phyloP scores from a whole-genome alignment of 345 rosid species.

The Gossypium sturtianum region DNA sequence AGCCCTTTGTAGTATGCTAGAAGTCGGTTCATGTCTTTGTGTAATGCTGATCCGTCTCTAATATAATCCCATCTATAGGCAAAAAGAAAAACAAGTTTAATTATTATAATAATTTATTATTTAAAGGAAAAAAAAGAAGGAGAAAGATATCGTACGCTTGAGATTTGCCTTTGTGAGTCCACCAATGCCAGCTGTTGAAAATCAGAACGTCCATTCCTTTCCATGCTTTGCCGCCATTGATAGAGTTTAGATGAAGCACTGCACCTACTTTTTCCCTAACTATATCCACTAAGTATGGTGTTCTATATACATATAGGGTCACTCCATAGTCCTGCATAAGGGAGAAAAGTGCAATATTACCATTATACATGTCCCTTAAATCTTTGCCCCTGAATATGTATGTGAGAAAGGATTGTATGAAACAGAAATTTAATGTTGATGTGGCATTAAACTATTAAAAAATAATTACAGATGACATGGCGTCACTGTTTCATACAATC shows the following conservation, averaged over 20 bases:
- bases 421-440: accelerated
- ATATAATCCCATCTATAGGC: conserved; percentile 75
- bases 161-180: conserved; percentile 71
- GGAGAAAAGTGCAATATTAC: too few species aligned
- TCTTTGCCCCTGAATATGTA: too few species aligned
- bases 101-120: background rate
- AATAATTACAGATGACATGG: accelerated
- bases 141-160: conserved; percentile 39
- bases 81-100: background rate
- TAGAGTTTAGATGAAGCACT: conserved; percentile 58
- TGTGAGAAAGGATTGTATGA: too few species aligned
- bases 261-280: conserved; percentile 47
- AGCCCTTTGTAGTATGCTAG: conserved; percentile 65
- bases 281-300: conserved; percentile 83
- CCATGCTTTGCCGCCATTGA: conserved; percentile 65
- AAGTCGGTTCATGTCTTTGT: conserved; percentile 68
- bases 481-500: too few species aligned
- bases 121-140: background rate
- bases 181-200: conserved; percentile 98
- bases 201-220: conserved; percentile 73
- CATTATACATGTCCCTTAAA: too few species aligned
- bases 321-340: conserved; percentile 56
- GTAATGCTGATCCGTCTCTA: conserved; percentile 41
- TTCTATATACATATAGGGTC: conserved; percentile 56
- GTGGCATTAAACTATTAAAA: too few species aligned